Percentiles rank a stretch among this genome's conserved stretches.
phyloP scores from a whole-genome alignment of 108 stramenopile species.

The Aurantiochytrium sp. region DNA sequence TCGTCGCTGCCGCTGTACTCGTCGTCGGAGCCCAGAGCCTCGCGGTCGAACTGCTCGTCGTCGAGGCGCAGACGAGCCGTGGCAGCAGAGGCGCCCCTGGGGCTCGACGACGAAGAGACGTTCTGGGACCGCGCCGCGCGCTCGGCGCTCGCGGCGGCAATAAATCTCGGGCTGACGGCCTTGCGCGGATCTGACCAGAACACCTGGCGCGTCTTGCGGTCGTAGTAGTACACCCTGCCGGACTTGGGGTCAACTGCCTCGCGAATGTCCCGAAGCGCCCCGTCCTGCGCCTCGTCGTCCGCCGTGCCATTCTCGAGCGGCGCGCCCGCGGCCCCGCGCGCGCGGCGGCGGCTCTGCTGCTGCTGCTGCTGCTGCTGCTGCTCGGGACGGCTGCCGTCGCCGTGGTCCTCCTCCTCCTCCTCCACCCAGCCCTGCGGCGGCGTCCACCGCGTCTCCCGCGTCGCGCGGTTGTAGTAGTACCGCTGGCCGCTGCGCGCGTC shows the following conservation, averaged over 20 bases:
- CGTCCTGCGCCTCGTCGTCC: not conserved
- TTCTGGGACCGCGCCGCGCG: no score
- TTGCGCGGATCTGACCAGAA: conserved; percentile 14
- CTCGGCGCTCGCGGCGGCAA: no score
- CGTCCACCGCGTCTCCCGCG: conserved; percentile 16
- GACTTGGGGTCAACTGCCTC: conserved; percentile 6
- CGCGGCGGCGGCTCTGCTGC: not conserved
- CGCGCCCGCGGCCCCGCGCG: no score
- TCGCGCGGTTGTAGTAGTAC: conserved; percentile 2
- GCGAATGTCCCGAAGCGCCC: not conserved
- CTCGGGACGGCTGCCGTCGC: not conserved
- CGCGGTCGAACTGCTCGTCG: not conserved
- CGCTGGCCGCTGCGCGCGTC: not conserved
- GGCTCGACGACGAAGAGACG: no score
- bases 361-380: not conserved
- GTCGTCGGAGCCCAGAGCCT: not conserved
- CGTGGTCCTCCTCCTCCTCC: not conserved
- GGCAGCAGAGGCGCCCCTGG: no score
- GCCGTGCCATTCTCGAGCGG: not conserved
- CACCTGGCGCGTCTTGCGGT: not conserved
- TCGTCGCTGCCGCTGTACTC: no score
- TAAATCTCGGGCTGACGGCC: no score
- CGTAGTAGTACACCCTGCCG: not conserved
- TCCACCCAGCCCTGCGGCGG: not conserved
- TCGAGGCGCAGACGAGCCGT: not conserved